These are phyloP conservation scores for Eragrostis tef DNA, from an alignment of 202 grass and related monocot genomes.

Conservation along the genomic window DNA sequence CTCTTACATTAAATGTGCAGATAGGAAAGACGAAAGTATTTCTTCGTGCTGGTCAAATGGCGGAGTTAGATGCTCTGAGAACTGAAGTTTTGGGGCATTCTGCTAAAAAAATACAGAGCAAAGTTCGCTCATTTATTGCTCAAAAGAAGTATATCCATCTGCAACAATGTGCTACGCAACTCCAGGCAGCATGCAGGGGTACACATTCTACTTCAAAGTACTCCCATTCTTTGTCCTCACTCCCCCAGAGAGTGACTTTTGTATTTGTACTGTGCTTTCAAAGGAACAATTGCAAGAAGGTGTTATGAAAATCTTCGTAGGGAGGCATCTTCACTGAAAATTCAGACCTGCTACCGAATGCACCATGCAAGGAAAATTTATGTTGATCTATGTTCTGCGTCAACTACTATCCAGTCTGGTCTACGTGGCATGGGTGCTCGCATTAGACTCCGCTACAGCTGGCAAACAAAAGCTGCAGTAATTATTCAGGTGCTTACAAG, in stretches of 20 bases:
- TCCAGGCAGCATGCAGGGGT: slow-evolving; percentile 90
- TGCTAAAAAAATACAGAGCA: slow-evolving; percentile 93
- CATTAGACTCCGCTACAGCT: slow-evolving; percentile 56
- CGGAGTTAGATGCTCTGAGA: slow-evolving; percentile 91
- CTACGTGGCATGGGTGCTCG: slow-evolving; percentile 81
- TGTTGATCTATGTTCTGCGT: slow-evolving; percentile 52
- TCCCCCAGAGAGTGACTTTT: slow-evolving; percentile 40
- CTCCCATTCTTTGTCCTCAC: neutral
- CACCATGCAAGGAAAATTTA: slow-evolving; percentile 66
- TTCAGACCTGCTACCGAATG: slow-evolving; percentile 72
- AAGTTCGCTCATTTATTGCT: slow-evolving; percentile 65
- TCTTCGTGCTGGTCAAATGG: slow-evolving; percentile 97
- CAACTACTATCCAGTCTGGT: slow-evolving; percentile 73
- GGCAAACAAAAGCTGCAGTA: slow-evolving; percentile 73
- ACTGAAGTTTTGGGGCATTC: slow-evolving; percentile 86
- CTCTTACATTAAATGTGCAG: slow-evolving; percentile 63
- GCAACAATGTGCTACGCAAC: slow-evolving; percentile 58
- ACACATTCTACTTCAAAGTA: slow-evolving; percentile 31
- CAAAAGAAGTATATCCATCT: slow-evolving; percentile 65
- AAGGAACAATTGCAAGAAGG: slow-evolving; percentile 79
- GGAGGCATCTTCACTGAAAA: slow-evolving; percentile 73
- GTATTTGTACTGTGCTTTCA: slow-evolving; percentile 39
- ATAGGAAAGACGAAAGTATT: slow-evolving; percentile 97
- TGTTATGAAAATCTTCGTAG: slow-evolving; percentile 68
- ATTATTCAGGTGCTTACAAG: slow-evolving; percentile 76